Percentiles rank a stretch among this genome's conserved stretches.
Conservation (phyloP, 2,329 filamentous ascomycete genomes). For the Bimuria novae-zelandiae region DNA sequence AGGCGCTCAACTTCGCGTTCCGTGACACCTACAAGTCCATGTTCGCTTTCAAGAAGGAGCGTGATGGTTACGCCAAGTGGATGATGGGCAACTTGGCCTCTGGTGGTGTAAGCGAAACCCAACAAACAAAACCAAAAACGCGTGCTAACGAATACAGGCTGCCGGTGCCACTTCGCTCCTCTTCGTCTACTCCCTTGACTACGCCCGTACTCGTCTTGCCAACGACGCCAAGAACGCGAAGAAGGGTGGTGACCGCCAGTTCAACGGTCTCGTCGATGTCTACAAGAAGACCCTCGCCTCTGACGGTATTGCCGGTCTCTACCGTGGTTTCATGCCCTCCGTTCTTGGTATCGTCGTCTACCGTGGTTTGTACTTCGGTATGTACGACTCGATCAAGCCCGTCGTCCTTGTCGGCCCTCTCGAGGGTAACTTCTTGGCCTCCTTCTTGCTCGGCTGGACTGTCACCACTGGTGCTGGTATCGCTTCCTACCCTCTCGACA, state of each 20-base stretch:
- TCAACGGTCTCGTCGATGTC: constrained; percentile 99
- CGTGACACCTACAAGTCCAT: constrained; percentile 99
- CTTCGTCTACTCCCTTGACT: constrained; percentile 99
- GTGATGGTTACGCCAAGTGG: constrained; percentile 98
- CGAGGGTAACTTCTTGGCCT: constrained; percentile 98
- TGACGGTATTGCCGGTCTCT: constrained; percentile 99
- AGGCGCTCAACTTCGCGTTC: constrained; percentile 99
- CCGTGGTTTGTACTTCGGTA: constrained; percentile 99
- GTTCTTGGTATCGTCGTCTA: constrained; percentile 99
- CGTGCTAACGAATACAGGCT: constrained; percentile 58
- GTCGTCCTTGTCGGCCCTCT: constrained; percentile 89
- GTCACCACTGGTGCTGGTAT: constrained; percentile 99
- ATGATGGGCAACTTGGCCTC: constrained; percentile 99
- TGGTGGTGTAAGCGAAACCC: constrained; percentile 80
- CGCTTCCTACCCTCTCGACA: constrained; percentile 99
- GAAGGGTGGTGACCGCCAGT: constrained; percentile 96
- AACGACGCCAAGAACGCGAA: constrained; percentile 99
- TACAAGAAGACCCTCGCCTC: constrained; percentile 99
- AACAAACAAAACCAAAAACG: not conserved
- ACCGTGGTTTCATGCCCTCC: constrained; percentile 99
- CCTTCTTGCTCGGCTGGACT: constrained; percentile 96
- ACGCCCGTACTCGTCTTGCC: constrained; percentile 99
- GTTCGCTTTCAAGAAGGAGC: constrained; percentile 99
- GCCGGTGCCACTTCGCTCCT: constrained; percentile 99
- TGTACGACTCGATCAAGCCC: constrained; percentile 99